Evolutionary conservation across 768 basidiomycete genomes (phyloP), one percentile per base, ranked within the genome.

Genomic region (Leccinellum albellum): DNA sequence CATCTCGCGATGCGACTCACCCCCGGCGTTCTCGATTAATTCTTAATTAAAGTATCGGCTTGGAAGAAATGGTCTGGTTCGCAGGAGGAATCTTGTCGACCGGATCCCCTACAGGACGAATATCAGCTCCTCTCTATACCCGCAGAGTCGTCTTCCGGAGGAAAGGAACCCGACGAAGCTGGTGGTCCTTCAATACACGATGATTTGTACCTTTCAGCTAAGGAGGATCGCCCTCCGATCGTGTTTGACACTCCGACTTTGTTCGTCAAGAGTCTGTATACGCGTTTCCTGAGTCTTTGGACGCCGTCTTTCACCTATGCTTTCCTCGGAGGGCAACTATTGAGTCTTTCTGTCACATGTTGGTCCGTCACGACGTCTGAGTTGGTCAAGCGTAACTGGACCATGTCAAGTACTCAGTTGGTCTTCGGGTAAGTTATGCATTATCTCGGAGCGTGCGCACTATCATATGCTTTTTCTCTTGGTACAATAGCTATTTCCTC

Each of bases 371-470:
- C 88, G 49, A 94, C 91, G 1, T 87, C 88, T 2, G 84, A 87
- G 66, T 76, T 94, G 42, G 82, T 84, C 3, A 74, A 66, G 31
- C 75, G 87, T 31, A 81, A 83, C 65, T 92, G 90, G 86, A 69
- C 77, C 20, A 68, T 91, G 55, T 85, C 91, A 0, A 85, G 88
- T 8, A 92, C 91, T 0, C 91, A 94, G 68, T 88, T 81, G 4
- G 83, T 87, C 62, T 91, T 93, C 72, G 67, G 87, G 91, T 91
- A 63, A 66, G 86, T 79, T 20, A 50, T 35, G 15, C 13, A 17
- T 61, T 20, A 17, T 21, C 44, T 33, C 20, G 8, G 1, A 40
- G 51, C 15, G 6, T 13, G 31, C 12, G 17, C 29, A 15, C 4
- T 10, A 24, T 48, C 50, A 28, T 20, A 28, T n/a, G n/a, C n/a